Percentiles rank a stretch among this genome's conserved stretches.
Evolutionary conservation across 2,329 filamentous ascomycete genomes (phyloP).

Genomic region (Trichoderma koningiopsis): DNA sequence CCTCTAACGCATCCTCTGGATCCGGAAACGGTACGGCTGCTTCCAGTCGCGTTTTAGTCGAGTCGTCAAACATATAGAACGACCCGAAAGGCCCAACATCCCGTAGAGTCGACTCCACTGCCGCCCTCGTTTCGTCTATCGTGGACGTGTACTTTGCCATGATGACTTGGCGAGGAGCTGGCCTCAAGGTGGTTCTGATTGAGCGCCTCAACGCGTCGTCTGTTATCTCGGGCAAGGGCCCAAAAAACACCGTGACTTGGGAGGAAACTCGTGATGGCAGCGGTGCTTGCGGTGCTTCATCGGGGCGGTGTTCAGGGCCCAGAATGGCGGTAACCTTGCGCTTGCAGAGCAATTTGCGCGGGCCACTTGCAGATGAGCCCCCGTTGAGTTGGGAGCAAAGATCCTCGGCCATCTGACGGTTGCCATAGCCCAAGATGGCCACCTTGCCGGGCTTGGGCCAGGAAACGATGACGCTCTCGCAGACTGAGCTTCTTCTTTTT

Average conservation of each 20-base stretch:
- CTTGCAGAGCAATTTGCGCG: neutral
- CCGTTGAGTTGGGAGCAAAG: neutral
- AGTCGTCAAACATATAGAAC: conserved; percentile 34
- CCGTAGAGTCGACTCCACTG: conserved; percentile 37
- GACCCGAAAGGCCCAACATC: conserved; percentile 39
- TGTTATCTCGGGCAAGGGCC: neutral
- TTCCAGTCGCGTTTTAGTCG: conserved; percentile 37
- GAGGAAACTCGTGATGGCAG: neutral
- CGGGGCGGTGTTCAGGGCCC: conserved; percentile 19
- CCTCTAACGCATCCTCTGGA: conserved; percentile 41
- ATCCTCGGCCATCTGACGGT: neutral
- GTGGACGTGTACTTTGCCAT: conserved; percentile 25
- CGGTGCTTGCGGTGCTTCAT: neutral
- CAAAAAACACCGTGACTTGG: conserved; percentile 10
- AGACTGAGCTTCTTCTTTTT: conserved; percentile 6
- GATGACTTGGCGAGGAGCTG: neutral
- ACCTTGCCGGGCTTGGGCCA: conserved; percentile 40
- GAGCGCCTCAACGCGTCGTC: neutral
- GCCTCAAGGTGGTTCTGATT: neutral
- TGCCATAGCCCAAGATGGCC: conserved; percentile 37
- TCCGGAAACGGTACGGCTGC: conserved; percentile 44
- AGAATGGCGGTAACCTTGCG: conserved; percentile 11
- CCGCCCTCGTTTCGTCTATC: conserved; percentile 26
- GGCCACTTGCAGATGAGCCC: no score
- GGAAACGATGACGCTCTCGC: conserved; percentile 40